Conservation (phyloP, 352 stramenopile genomes). For the Pelagophyceae sp. region DNA sequence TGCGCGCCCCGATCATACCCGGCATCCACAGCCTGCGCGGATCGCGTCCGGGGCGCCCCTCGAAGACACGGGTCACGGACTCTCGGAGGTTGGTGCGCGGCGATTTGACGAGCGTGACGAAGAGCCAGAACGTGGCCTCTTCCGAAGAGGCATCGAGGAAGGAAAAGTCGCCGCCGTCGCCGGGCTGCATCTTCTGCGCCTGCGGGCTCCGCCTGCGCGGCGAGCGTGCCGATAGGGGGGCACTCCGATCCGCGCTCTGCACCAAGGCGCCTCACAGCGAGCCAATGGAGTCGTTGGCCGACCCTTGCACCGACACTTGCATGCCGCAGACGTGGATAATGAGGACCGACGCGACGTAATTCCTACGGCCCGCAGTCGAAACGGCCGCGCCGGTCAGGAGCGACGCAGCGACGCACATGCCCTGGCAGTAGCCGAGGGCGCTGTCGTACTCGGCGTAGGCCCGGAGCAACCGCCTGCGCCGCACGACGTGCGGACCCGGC, state of each 20-base stretch:
- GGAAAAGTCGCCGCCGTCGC: background rate
- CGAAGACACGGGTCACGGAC: too few species aligned
- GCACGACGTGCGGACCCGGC: too few species aligned
- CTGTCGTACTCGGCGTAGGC: slow-evolving; percentile 67
- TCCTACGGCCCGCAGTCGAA: slow-evolving; percentile 66
- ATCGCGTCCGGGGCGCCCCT: too few species aligned
- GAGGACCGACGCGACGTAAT: slow-evolving; percentile 67
- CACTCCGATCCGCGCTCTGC: too few species aligned
- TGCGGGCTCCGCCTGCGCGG: background rate
- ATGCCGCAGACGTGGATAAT: slow-evolving; percentile 57
- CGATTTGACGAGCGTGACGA: slow-evolving; percentile 62
- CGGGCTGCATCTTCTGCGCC: background rate
- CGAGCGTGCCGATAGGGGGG: background rate
- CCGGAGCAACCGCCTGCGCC: slow-evolving; percentile 64
- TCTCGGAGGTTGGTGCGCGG: slow-evolving; percentile 62
- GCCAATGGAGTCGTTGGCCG: background rate
- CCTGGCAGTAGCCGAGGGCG: slow-evolving; percentile 66
- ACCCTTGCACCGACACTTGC: background rate
- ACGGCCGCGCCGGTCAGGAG: slow-evolving; percentile 30
- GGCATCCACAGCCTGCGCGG: slow-evolving; percentile 66
- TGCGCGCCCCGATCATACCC: slow-evolving; percentile 62
- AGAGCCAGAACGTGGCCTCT: slow-evolving; percentile 63
- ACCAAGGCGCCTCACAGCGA: background rate
- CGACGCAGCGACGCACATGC: slow-evolving; percentile 71
- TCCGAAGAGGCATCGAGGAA: slow-evolving; percentile 38